phyloP scores from a whole-genome alignment of 371 early-diverging fungal genomes.

The Rhizopus stolonifer region DNA sequence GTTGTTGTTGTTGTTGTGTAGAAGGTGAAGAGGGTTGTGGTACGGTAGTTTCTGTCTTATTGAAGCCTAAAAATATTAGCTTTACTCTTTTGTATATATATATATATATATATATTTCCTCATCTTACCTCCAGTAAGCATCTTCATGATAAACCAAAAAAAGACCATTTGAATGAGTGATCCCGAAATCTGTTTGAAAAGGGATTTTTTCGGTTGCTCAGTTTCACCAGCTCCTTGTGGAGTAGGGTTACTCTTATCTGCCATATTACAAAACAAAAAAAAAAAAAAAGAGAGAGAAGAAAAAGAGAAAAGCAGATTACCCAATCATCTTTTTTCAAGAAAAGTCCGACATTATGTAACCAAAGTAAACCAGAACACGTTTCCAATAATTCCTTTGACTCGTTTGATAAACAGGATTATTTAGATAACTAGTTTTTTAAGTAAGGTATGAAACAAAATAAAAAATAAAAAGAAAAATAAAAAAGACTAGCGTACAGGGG shows the following conservation, averaged over 20 bases:
- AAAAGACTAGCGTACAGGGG: no score
- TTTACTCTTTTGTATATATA: background rate
- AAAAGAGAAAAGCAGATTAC: background rate
- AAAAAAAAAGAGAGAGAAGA: background rate
- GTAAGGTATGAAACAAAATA: no score
- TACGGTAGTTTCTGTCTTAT: background rate
- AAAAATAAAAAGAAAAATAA: no score
- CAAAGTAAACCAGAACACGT: no score
- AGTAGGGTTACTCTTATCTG: background rate
- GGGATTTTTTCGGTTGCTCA: slow-evolving; percentile 20
- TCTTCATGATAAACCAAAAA: slow-evolving; percentile 41
- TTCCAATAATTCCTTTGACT: no score
- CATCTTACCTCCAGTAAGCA: slow-evolving; percentile 34
- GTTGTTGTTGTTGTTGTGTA: background rate
- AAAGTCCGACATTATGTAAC: no score
- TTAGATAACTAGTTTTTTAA: no score
- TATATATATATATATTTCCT: no score
- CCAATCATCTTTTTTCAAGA: background rate
- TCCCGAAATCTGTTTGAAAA: slow-evolving; percentile 38
- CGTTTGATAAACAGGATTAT: no score
- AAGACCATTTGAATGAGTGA: slow-evolving; percentile 36
- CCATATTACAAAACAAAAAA: background rate
- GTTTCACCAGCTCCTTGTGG: background rate
- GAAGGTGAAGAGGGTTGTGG: slow-evolving; percentile 4
- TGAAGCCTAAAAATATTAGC: slow-evolving; percentile 1